Conservation (phyloP, 2,329 filamentous ascomycete genomes). For the Helotiales sp. region DNA sequence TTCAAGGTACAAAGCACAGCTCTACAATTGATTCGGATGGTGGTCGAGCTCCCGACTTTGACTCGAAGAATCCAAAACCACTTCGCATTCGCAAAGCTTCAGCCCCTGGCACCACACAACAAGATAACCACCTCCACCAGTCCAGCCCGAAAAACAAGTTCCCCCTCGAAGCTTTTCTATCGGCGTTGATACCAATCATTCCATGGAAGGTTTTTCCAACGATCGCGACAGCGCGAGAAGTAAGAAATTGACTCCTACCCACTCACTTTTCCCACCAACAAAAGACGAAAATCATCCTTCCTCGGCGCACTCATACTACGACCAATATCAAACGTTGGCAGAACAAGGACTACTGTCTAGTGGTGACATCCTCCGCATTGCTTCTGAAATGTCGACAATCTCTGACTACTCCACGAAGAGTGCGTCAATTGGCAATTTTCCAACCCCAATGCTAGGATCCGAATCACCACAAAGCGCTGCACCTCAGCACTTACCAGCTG, state of each 20-base stretch:
- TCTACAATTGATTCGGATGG: neutral
- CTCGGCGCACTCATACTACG: too few relatives aligned
- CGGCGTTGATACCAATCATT: neutral
- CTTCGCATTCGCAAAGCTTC: constrained; percentile 23
- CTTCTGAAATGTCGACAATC: too few relatives aligned
- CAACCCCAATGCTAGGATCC: too few relatives aligned
- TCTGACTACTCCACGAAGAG: too few relatives aligned
- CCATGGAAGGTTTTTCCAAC: neutral
- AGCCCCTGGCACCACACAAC: constrained; percentile 10
- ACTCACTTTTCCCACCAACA: too few relatives aligned
- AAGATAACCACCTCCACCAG: constrained; percentile 5
- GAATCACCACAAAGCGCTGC: neutral
- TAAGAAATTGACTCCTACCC: too few relatives aligned
- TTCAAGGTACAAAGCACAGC: neutral
- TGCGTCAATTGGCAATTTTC: neutral
- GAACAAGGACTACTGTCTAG: too few relatives aligned
- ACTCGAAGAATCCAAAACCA: constrained; percentile 16
- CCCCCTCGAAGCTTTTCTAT: constrained; percentile 19
- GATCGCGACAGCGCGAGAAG: constrained; percentile 4
- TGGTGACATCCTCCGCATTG: too few relatives aligned
- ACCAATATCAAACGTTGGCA: too few relatives aligned
- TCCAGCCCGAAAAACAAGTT: constrained; percentile 2
- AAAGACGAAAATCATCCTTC: too few relatives aligned
- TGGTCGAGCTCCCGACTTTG: neutral
- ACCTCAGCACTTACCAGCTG: constrained; percentile 6